Percentiles rank a stretch among this genome's conserved stretches.
Evolutionary conservation across 2,329 filamentous ascomycete species (phyloP).

Genomic region (Aureobasidium sp.): DNA sequence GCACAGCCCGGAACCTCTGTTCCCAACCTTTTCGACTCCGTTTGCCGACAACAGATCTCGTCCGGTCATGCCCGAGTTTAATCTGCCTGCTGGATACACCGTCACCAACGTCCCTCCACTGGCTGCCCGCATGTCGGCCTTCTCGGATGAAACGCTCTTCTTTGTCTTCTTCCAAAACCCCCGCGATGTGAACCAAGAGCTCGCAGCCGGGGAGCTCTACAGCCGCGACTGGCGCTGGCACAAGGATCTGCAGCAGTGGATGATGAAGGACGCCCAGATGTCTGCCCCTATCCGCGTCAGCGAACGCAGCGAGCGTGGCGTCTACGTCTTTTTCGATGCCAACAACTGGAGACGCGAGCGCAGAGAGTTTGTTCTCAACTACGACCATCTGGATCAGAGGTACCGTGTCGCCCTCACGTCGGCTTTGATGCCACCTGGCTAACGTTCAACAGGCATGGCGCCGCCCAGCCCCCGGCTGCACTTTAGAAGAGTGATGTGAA

Average conservation of each 20-base stretch:
- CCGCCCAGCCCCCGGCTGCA: conserved; percentile 16
- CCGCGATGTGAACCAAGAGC: conserved; percentile 58
- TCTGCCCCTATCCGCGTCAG: conserved; percentile 37
- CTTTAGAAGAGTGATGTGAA: conserved; percentile 14
- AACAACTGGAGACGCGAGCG: conserved; percentile 47
- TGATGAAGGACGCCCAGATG: conserved; percentile 47
- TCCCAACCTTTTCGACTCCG: conserved; percentile 57
- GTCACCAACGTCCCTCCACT: conserved; percentile 60
- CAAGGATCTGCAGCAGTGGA: conserved; percentile 47
- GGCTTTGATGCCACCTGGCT: too few relatives aligned
- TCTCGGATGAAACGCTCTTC: conserved; percentile 54
- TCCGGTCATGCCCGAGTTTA: conserved; percentile 57
- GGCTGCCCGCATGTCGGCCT: conserved; percentile 32
- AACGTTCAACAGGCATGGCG: too few relatives aligned
- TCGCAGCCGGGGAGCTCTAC: conserved; percentile 55
- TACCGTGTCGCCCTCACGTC: conserved; percentile 22
- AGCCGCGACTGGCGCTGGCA: conserved; percentile 50
- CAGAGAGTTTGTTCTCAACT: conserved; percentile 47
- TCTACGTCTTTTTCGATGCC: conserved; percentile 50
- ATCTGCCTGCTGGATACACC: conserved; percentile 56
- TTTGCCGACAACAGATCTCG: conserved; percentile 54
- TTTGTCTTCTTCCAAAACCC: conserved; percentile 65
- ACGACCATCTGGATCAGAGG: conserved; percentile 44
- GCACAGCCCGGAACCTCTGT: conserved; percentile 41
- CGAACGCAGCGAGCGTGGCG: conserved; percentile 43